Conservation (phyloP, 2,329 filamentous ascomycete species). For the Exophiala sp. region DNA sequence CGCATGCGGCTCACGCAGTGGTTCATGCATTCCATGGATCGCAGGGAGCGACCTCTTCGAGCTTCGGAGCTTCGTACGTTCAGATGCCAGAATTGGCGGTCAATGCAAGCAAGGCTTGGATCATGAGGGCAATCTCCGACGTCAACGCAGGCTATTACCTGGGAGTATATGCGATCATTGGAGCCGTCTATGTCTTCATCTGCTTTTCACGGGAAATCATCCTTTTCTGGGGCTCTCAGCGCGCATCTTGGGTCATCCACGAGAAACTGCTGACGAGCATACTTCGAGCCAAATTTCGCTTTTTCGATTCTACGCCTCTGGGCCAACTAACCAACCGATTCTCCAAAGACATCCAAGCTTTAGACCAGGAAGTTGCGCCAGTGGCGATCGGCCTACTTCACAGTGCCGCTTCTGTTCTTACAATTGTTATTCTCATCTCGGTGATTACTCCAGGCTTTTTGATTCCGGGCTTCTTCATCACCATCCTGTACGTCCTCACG, state of each 20-base stretch:
- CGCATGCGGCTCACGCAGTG: conserved; percentile 16
- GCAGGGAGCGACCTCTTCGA: conserved; percentile 2
- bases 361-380: conserved; percentile 93
- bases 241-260: conserved; percentile 80
- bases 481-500: conserved; percentile 71
- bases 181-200: conserved; percentile 68
- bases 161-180: conserved; percentile 72
- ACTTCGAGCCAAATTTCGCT: conserved; percentile 87
- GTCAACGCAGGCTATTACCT: conserved; percentile 84
- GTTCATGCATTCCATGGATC: conserved; percentile 15
- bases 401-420: conserved; percentile 63
- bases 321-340: conserved; percentile 98
- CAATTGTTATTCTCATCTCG: conserved; percentile 82
- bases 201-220: conserved; percentile 79
- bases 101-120: conserved; percentile 5
- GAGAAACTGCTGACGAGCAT: conserved; percentile 69
- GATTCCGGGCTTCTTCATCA: conserved; percentile 80
- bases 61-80: conserved; percentile 11
- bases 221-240: conserved; percentile 85
- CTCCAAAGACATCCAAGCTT: conserved; percentile 90
- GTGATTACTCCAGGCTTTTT: conserved; percentile 86
- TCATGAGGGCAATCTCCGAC: conserved; percentile 35
- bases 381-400: conserved; percentile 73
- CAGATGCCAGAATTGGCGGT: conserved; percentile 15
- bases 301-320: conserved; percentile 93